Base-by-base conservation (phyloP, 768 basidiomycete species). In the Leccinum incarnatum region DNA sequence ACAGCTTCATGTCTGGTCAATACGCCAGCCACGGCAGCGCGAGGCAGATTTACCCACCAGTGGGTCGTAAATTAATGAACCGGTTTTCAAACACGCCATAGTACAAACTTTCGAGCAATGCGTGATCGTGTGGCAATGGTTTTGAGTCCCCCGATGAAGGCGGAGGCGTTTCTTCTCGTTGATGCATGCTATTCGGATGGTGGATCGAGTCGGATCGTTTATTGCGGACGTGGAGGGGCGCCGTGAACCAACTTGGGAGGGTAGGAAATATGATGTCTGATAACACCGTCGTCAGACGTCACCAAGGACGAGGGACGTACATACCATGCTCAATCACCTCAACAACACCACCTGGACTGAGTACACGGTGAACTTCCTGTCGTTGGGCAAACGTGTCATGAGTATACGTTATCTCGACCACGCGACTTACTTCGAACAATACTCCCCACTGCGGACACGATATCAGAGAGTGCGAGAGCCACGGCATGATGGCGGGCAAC, bases 221-320 rank as follows among this genome's bases (percentile, higher is more conserved):
- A 21, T 81, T 75, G 65, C 77, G 82, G 29, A 77, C 76, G 29
- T 87, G 83, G 54, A 91, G 78, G 9, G 88, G 86, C 40, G 80
- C 77, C 2, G 90, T 91, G 65, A 90, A 92, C 88, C 89, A 91
- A 37, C 80, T 81, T 21, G 90, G 89, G 37, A 92, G 78, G 4
- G 74, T 74, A n/a, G 90, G 90, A 67, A 92, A 92, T 48, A 89
- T 74, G 29, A 89, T 80, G 68, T 92, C 90, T 92, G 54, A 59
- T 23, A 29, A 14, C 19, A 49, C 49, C 11, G 53, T n/a, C 17
- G 53, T 34, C 23, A 25, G 25, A 34, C 7, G 34, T 53, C 23
- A 27, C 25, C 1, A 14, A 8, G 30, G 25, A 51, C 27, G 12
- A 40, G 32, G 42, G 51, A 6, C 17, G 14, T 12, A 65, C 78